Evolutionary conservation across 2,329 filamentous ascomycete species (phyloP), one percentile per base, ranked within the genome.

Genomic region (Neofusicoccum sp.): DNA sequence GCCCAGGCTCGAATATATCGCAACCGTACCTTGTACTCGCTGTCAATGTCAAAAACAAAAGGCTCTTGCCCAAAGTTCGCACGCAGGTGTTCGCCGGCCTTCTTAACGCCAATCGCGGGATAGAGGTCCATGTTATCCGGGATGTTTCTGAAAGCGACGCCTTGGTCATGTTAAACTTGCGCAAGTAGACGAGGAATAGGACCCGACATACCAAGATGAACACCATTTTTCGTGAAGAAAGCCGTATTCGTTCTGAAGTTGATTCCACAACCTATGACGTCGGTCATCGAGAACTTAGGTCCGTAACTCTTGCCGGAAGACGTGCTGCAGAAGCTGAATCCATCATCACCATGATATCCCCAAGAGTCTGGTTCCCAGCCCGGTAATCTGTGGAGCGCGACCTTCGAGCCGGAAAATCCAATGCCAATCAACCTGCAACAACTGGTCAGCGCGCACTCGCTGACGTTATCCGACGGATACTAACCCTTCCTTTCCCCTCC

Each of bases 11-110:
- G 61, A 36, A 38, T n/a, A 11, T 56, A 83, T 69, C 82, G 90
- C 89, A 60, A 31, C 36, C 83, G 69, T 82, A 90, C 90, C 79
- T 83, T 84, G 79, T 96, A 88, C 82, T 95, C 85, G 62, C 85
- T 84, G 74, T 97, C 91, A 67, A 99, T 98, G 72, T 97, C 90
- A 76, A 89, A 99, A 45, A 91, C 83, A 73, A 98, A 98, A 3
- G 89, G 89, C 58, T 83, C 84, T 73, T 85, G 84, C 34, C 86
- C 86, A 70, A 88, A 87, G 69, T 88, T 88, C 34, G 80, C 82
- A 44, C 77, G 78, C 24, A 88, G 68, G 63, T 84, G 83, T 61
- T 86, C 84, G 53, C 80, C 80, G 0, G 82, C 79, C 66, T 85
- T 86, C 75, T 87, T 88, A 81, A 88, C 84, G n/a, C 86, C 86